Evolutionary conservation across 2,329 filamentous ascomycete genomes (phyloP).

Genomic region (Cladophialophora carrionii): DNA sequence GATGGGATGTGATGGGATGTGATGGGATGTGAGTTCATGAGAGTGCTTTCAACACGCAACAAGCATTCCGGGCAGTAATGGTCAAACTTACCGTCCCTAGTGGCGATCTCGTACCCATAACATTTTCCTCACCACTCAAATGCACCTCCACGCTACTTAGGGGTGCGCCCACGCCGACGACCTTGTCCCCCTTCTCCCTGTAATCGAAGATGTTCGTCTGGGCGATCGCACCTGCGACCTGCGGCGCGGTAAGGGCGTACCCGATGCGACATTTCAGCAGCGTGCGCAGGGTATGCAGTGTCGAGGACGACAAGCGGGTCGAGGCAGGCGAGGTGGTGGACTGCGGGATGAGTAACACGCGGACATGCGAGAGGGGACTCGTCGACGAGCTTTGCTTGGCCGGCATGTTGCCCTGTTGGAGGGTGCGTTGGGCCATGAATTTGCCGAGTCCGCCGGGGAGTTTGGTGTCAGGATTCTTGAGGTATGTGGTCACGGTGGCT

Average conservation of each 20-base stretch:
- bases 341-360: conserved; percentile 79
- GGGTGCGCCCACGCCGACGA: conserved; percentile 72
- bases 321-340: conserved; percentile 63
- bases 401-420: conserved; percentile 57
- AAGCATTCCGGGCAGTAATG: background rate
- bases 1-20: too few species aligned
- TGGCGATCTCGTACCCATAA: conserved; percentile 45
- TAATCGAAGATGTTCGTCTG: conserved; percentile 92
- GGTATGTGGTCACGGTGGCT: conserved; percentile 64
- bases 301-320: conserved; percentile 67
- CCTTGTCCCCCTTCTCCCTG: conserved; percentile 55
- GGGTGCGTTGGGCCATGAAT: conserved; percentile 55
- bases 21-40: background rate
- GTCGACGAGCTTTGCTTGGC: conserved; percentile 59
- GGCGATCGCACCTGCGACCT: conserved; percentile 84
- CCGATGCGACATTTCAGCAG: conserved; percentile 78
- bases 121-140: conserved; percentile 51
- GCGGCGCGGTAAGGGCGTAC: conserved; percentile 79
- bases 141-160: conserved; percentile 78
- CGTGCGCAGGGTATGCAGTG: conserved; percentile 78
- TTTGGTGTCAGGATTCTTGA: conserved; percentile 59
- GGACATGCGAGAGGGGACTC: conserved; percentile 65
- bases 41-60: background rate
- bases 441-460: conserved; percentile 26
- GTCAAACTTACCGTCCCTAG: conserved; percentile 63